These are phyloP conservation scores for Aspergillus novofumigatus DNA, from an alignment of 2,329 filamentous ascomycete species.

Conservation along the genomic window DNA sequence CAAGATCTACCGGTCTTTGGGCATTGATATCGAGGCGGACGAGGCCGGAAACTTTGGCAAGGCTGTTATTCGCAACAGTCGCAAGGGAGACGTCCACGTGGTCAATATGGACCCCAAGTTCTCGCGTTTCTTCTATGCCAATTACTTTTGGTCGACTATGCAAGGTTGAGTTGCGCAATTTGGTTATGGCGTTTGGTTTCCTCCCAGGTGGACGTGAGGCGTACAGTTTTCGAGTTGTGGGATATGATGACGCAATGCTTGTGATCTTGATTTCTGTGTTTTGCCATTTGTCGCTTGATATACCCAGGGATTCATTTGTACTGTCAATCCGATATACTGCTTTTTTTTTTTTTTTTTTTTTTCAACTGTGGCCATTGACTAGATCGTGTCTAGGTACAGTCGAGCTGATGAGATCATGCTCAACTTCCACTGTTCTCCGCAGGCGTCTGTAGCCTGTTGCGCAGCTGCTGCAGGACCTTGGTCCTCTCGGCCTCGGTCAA, in stretches of 20 bases:
- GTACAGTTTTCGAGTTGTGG: neutral
- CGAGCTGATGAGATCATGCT: neutral
- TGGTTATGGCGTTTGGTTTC: constrained; percentile 16
- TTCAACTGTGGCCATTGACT: neutral
- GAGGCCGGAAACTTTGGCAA: constrained; percentile 76
- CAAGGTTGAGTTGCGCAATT: constrained; percentile 40
- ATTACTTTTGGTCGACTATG: constrained; percentile 91
- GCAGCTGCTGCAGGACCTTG: constrained; percentile 17
- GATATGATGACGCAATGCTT: neutral
- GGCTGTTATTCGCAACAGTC: constrained; percentile 78
- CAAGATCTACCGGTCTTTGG: constrained; percentile 85
- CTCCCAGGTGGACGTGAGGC: neutral
- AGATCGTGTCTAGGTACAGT: too few relatives aligned
- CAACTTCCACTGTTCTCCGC: neutral
- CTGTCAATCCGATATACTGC: neutral
- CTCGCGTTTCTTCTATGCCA: constrained; percentile 85
- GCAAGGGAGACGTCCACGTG: constrained; percentile 88
- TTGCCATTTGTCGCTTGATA: constrained; percentile 1
- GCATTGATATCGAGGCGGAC: constrained; percentile 84
- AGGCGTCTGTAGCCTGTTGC: constrained; percentile 2
- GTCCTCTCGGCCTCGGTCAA: constrained; percentile 20
- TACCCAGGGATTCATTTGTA: constrained; percentile 6
- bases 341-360: too few relatives aligned
- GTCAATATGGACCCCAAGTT: constrained; percentile 93
- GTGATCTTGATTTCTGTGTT: neutral